Conservation (phyloP, 805 yeast species). For the Spathaspora girioi region DNA sequence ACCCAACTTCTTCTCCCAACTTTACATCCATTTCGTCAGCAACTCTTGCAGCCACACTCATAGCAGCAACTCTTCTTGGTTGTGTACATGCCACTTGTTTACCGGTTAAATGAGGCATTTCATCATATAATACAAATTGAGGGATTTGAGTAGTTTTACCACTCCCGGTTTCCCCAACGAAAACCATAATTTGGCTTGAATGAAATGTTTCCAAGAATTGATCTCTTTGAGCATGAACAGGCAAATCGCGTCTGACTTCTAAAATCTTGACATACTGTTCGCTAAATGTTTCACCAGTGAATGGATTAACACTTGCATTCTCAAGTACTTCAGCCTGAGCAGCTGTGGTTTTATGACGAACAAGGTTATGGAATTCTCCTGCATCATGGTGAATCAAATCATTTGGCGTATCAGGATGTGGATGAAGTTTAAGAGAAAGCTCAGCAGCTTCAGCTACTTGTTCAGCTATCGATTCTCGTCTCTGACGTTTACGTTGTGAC, state of each 20-base stretch:
- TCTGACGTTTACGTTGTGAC: conserved; percentile 35
- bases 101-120: conserved; percentile 81
- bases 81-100: conserved; percentile 93
- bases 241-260: conserved; percentile 76
- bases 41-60: conserved; percentile 96
- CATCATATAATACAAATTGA: conserved; percentile 90
- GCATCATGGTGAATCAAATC: conserved; percentile 54
- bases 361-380: conserved; percentile 56
- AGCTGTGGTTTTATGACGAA: conserved; percentile 65
- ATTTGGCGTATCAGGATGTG: conserved; percentile 34
- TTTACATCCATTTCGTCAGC: conserved; percentile 96
- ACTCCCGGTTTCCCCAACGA: conserved; percentile 98
- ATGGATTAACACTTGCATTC: conserved; percentile 63
- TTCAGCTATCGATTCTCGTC: conserved; percentile 55
- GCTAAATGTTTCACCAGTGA: conserved; percentile 64
- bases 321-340: conserved; percentile 59
- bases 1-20: conserved; percentile 93
- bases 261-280: conserved; percentile 75
- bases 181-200: conserved; percentile 88
- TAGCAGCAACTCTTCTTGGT: conserved; percentile 98
- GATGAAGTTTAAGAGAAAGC: conserved; percentile 46
- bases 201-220: conserved; percentile 86
- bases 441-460: conserved; percentile 67
- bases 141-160: conserved; percentile 99
- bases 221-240: conserved; percentile 90